Base-by-base conservation (phyloP, 179 eudicot species). In the Spinacia oleracea region DNA sequence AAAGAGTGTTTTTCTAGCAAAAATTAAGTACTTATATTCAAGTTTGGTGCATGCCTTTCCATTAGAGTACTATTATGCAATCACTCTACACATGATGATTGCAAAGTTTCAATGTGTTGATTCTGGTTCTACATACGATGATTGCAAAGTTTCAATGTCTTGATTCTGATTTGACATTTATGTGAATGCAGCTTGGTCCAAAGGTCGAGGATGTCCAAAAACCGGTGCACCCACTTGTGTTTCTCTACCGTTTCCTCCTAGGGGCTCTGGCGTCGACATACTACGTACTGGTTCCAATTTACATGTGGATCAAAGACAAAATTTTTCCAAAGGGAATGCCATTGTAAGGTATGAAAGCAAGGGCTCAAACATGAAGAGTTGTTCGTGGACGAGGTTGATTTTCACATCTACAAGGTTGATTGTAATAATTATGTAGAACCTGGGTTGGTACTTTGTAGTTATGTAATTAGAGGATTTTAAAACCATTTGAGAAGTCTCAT, bases 221-320 rank as follows among this genome's bases (percentile, higher is more conserved):
- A 65, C 96, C 96, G 12, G 87, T 86, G 80, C 86, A 88, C 65
- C 90, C 89, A 12, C 73, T 73, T 9, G 87, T 85, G 66, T 91
- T 91, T 70, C 76, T 87, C n/a, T 50, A 72, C 27, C 96, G 90
- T 55, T 85, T 91, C 84, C 35, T 91, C 78, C 88, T 91, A 0
- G 93, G 96, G 35, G 81, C 81, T 48, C 25, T 88, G 73, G 96
- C 96, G 56, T 89, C 83, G 27, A 51, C 84, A n/a, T 89, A 90
- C 83, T 91, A 80, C 35, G 88, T 89, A n/a, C 84, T 89, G 70
- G 86, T 90, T 75, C 93, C 93, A 21, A 83, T 89, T 50, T 91
- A 91, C 86, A 91, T 91, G 96, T 89, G 91, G 96, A 79, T 91
- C 82, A 91, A 91, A 76, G 93, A 91, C 84, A 88, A 83, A 73